A percentile compares a stretch with the other conserved stretches of the same genome.
Conservation (phyloP, 495 filamentous ascomycete species). For the Penicillium egyptiacum region DNA sequence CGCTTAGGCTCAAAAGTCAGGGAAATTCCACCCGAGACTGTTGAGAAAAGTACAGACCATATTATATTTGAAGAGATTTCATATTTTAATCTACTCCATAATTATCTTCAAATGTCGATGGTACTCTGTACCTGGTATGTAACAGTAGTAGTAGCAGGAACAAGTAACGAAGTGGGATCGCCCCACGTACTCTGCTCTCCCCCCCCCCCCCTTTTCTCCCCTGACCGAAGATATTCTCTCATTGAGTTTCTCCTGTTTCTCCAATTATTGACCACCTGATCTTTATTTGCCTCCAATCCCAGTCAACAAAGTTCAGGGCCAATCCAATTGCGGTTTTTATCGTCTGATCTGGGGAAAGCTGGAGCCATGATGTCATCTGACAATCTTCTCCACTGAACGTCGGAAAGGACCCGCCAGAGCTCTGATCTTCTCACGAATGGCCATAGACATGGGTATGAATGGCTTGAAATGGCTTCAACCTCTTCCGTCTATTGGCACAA, state of each 20-base stretch:
- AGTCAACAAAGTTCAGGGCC: background rate
- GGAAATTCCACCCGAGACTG: slow-evolving; percentile 5
- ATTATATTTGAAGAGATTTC: background rate
- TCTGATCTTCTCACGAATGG: background rate
- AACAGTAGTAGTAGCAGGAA: background rate
- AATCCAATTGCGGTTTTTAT: background rate
- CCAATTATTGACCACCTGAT: background rate
- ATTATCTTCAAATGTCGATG: background rate
- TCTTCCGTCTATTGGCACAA: background rate
- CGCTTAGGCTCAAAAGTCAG: slow-evolving; percentile 1
- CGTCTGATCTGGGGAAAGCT: slow-evolving; percentile 2
- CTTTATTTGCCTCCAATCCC: background rate
- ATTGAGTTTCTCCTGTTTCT: background rate
- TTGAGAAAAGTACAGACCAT: background rate
- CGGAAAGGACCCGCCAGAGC: background rate
- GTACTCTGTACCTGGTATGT: background rate
- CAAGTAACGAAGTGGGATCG: background rate
- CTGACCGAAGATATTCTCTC: too few relatives aligned
- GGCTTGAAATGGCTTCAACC: background rate
- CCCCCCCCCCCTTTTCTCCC: background rate
- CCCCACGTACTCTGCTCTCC: background rate
- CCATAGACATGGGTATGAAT: background rate
- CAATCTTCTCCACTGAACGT: background rate
- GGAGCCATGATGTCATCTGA: background rate
- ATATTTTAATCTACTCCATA: background rate